Percentiles rank a stretch among this genome's conserved stretches.
Evolutionary conservation across 495 filamentous ascomycete species (phyloP).

Genomic region (Entonaema liquescens): DNA sequence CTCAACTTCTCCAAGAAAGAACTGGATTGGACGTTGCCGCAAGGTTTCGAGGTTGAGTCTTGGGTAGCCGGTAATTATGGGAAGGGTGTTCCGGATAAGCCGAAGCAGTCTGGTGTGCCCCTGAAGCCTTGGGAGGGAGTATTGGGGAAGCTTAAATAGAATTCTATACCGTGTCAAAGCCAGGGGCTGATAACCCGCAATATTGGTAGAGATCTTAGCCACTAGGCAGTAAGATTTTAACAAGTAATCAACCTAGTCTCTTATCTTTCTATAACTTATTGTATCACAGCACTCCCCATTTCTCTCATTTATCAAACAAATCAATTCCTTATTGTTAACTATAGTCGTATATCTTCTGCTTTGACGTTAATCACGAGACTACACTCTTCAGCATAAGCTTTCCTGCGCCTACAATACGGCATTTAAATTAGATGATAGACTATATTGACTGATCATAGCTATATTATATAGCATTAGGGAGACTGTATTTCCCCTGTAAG

Average conservation of each 20-base stretch:
- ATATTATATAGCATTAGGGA: too few relatives aligned
- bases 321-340: not conserved
- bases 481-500: not conserved
- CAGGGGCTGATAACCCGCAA: not conserved
- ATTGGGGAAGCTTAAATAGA: slow-evolving; percentile 27
- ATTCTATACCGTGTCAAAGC: not conserved
- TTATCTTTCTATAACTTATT: too few relatives aligned
- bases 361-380: too few relatives aligned
- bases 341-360: not conserved
- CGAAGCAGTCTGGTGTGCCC: slow-evolving; percentile 24
- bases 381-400: too few relatives aligned
- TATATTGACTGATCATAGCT: not conserved
- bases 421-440: too few relatives aligned
- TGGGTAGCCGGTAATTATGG: slow-evolving; percentile 34
- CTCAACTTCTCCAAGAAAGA: slow-evolving; percentile 42
- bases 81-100: slow-evolving; percentile 26
- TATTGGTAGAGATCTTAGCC: too few relatives aligned
- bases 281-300: not conserved
- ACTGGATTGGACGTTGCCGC: slow-evolving; percentile 36
- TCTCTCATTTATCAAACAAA: not conserved
- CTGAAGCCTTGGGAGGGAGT: slow-evolving; percentile 43
- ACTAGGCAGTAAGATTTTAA: too few relatives aligned
- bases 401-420: too few relatives aligned
- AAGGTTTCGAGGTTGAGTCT: slow-evolving; percentile 14
- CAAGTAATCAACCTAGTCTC: too few relatives aligned